These are phyloP conservation scores for Tremella mesenterica DNA, from an alignment of 768 basidiomycete genomes.

Conservation along the genomic window DNA sequence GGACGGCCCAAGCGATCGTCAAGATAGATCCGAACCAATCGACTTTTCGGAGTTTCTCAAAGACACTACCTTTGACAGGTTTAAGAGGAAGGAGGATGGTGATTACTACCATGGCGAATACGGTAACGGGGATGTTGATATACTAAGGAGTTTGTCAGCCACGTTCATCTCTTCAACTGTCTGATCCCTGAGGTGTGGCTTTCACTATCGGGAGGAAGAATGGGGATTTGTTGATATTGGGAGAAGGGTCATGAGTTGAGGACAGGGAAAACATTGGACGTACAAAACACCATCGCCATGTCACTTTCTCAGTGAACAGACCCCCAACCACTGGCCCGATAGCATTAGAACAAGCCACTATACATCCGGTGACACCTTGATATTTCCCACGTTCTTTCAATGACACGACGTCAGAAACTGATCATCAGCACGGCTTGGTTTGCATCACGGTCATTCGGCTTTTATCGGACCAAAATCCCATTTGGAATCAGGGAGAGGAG, in stretches of 20 bases:
- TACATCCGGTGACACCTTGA: slow-evolving; percentile 55
- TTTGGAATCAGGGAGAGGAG: too few relatives aligned
- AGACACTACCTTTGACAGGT: slow-evolving; percentile 56
- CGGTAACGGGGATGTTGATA: slow-evolving; percentile 59
- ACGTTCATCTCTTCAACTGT: too few relatives aligned
- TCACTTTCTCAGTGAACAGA: slow-evolving; percentile 32
- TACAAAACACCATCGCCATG: slow-evolving; percentile 16
- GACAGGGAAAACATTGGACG: too few relatives aligned
- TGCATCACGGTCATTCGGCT: too few relatives aligned
- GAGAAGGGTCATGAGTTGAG: too few relatives aligned
- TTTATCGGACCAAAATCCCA: too few relatives aligned
- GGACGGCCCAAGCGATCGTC: slow-evolving; percentile 55
- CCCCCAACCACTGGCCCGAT: slow-evolving; percentile 63
- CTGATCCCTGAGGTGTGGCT: too few relatives aligned
- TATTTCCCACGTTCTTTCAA: slow-evolving; percentile 2
- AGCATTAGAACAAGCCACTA: slow-evolving; percentile 55
- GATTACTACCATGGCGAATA: slow-evolving; percentile 53
- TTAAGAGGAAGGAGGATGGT: slow-evolving; percentile 61
- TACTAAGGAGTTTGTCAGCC: too few relatives aligned
- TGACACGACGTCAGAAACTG: slow-evolving; percentile 13
- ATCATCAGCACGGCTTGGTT: background rate
- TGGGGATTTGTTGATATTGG: too few relatives aligned
- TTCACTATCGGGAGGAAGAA: too few relatives aligned
- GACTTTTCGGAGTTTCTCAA: slow-evolving; percentile 56
- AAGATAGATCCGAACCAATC: slow-evolving; percentile 58